Percentiles rank a stretch among this genome's conserved stretches.
phyloP scores from a whole-genome alignment of 2,329 filamentous ascomycete species.

The Botrytis deweyae region DNA sequence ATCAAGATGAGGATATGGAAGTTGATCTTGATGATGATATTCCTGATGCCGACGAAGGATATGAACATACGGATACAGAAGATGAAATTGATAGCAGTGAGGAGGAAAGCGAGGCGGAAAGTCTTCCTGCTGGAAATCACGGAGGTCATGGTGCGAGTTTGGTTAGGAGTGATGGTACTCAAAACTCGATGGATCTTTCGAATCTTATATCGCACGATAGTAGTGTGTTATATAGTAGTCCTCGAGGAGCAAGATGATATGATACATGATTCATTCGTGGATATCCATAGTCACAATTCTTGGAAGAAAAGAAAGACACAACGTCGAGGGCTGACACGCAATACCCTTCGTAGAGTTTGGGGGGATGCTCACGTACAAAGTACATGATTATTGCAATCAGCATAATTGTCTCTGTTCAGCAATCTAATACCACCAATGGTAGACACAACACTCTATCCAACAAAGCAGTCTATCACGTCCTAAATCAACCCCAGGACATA shows the following conservation, averaged over 20 bases:
- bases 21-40: constrained; percentile 71
- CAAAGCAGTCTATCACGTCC: neutral
- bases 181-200: constrained; percentile 38
- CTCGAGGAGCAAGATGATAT: constrained; percentile 21
- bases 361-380: constrained; percentile 86
- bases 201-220: constrained; percentile 34
- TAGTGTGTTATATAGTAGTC: constrained; percentile 37
- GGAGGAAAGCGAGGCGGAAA: constrained; percentile 42
- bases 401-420: constrained; percentile 42
- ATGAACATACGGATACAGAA: constrained; percentile 78
- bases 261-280: neutral
- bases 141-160: constrained; percentile 32
- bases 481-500: neutral
- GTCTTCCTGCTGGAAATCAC: constrained; percentile 31
- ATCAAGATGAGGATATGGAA: constrained; percentile 46
- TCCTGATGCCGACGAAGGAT: constrained; percentile 58
- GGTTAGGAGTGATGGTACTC: constrained; percentile 40
- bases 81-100: constrained; percentile 56
- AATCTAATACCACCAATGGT: constrained; percentile 22
- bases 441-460: neutral
- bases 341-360: constrained; percentile 85
- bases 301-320: neutral
- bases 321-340: constrained; percentile 50
- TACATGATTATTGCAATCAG: constrained; percentile 69
- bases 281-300: neutral